Evolutionary conservation across 331 rosid genomes (phyloP).

Genomic region (Malus hybrid): DNA sequence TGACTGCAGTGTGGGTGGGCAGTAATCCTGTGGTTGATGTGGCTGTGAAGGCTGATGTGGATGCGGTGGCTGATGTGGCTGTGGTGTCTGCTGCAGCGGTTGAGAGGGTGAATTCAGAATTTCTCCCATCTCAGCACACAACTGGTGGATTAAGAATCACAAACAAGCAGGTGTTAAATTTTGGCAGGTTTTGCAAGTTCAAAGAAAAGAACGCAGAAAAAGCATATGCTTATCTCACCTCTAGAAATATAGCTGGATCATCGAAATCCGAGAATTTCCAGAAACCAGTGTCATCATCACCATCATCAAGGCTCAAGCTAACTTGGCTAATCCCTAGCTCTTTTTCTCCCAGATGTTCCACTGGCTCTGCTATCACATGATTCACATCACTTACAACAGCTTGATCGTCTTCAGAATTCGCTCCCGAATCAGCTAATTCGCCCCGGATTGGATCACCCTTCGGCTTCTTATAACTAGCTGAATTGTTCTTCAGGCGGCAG

Average conservation of each 20-base stretch:
- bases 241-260: background rate
- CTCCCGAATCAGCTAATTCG: background rate
- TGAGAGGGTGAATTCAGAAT: background rate
- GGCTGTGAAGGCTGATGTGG: background rate
- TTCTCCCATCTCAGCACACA: background rate
- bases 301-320: background rate
- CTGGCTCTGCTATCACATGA: background rate
- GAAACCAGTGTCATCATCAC: background rate
- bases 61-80: background rate
- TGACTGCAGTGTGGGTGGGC: background rate
- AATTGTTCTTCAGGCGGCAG: constrained; percentile 4
- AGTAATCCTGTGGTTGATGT: background rate
- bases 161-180: background rate
- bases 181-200: background rate
- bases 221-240: background rate
- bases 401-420: background rate
- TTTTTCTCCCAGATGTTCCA: background rate
- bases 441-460: background rate
- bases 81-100: background rate
- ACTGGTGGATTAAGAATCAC: background rate
- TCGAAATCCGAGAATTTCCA: background rate
- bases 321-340: background rate
- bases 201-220: background rate
- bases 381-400: background rate
- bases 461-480: background rate